Base-by-base conservation (phyloP, 1,284 basidiomycete genomes). In the Schizophyllum amplum region DNA sequence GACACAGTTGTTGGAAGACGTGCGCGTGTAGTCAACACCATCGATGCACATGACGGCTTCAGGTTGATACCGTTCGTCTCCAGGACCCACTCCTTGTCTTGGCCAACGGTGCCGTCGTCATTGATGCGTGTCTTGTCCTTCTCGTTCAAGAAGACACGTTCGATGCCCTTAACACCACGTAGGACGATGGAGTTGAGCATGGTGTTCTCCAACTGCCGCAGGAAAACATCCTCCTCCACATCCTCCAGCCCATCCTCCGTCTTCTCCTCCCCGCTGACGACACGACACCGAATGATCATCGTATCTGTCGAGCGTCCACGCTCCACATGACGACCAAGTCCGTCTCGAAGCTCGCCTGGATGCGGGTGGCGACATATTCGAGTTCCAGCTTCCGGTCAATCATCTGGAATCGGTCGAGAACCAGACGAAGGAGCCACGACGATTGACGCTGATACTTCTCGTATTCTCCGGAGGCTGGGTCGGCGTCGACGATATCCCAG, bases 241-340 rank as follows among this genome's bases (percentile, higher is more conserved):
- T 79, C 69, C 7, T 81, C 82, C 66, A 83, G 72, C 42, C 84
- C 90, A 60, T 92, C 90, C 21, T 94, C 92, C 20, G 96, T 93
- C 71, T 98, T 96, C 67, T 96, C 94, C 25, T 83, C 82, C 52
- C 90, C 87, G 54, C 92, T 90, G 59, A 95, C 78, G 17, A 98
- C 90, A 74, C 97, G 92, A 72, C 97, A 96, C 60, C 97, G 96
- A 68, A 99, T 90, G 64, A 99, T 86, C 17, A 99, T 85, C 76
- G 98, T 96, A 71, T 97, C 93, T 17, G 11, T 17, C 2, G 95
- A 92, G 98, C 98, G 73, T 99, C 97, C 80, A 99, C 96, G 62
- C 92, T 96, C 86, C 94, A 98, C 67, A 98, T 98, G 69, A 98
- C 94, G 72, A 98, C 98, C 48, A 98, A 79, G 69, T 99, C 97